These are phyloP conservation scores for Colletotrichum graminicola DNA, from an alignment of 2,329 filamentous ascomycete species.

Conservation along the genomic window DNA sequence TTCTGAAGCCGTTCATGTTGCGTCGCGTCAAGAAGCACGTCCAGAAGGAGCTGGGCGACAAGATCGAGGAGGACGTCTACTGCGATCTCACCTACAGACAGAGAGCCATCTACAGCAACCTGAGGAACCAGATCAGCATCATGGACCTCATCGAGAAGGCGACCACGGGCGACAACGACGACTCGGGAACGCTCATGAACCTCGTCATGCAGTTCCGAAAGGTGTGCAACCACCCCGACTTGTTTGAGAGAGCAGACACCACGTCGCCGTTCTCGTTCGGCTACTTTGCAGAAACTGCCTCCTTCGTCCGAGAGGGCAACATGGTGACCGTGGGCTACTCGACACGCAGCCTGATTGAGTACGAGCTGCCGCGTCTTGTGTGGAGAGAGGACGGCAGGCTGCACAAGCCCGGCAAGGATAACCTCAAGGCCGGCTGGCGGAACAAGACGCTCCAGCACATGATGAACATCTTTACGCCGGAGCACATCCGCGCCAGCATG, in stretches of 20 bases:
- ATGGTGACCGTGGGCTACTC: constrained; percentile 88
- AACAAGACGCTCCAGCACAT: constrained; percentile 81
- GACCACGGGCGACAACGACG: constrained; percentile 91
- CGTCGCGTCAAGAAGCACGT: constrained; percentile 99
- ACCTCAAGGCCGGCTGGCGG: constrained; percentile 81
- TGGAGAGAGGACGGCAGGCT: constrained; percentile 85
- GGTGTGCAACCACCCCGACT: constrained; percentile 97
- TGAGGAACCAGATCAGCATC: constrained; percentile 97
- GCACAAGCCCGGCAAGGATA: constrained; percentile 78
- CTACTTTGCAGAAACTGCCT: constrained; percentile 95
- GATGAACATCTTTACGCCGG: constrained; percentile 91
- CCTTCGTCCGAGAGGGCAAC: constrained; percentile 89
- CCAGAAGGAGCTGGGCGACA: constrained; percentile 98
- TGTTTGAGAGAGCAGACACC: constrained; percentile 95
- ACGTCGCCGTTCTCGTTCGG: constrained; percentile 85
- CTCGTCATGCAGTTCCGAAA: constrained; percentile 99
- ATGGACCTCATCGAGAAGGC: constrained; percentile 99
- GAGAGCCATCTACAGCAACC: constrained; percentile 89
- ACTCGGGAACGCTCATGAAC: constrained; percentile 98
- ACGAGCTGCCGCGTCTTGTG: constrained; percentile 83
- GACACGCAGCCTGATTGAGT: constrained; percentile 87
- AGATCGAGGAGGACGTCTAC: constrained; percentile 96
- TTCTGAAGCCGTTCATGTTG: constrained; percentile 99
- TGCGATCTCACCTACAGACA: constrained; percentile 97
- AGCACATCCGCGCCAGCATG: constrained; percentile 77